Conservation (phyloP, 371 early-diverging fungal genomes). For the Rhizopus sp. region DNA sequence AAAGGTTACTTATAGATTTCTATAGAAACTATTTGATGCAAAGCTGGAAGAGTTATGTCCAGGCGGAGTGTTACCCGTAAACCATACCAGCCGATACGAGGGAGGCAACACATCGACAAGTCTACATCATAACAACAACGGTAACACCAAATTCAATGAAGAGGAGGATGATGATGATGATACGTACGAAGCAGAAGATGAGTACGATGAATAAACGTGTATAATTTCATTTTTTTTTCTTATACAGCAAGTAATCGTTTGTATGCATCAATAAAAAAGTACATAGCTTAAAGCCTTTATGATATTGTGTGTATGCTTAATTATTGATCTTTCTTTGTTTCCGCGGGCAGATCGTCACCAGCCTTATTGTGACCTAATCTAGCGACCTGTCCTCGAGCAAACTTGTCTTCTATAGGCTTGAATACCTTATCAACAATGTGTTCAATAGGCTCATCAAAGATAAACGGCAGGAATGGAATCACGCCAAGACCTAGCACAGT, state of each 20-base stretch:
- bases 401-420: slow-evolving; percentile 45
- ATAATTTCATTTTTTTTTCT: background rate
- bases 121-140: background rate
- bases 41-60: slow-evolving; percentile 28
- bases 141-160: slow-evolving; percentile 4
- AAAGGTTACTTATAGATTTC: background rate
- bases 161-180: slow-evolving; percentile 14
- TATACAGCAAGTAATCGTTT: no score
- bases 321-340: slow-evolving; percentile 9
- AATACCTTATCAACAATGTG: slow-evolving; percentile 66
- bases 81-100: background rate
- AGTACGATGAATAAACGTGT: background rate
- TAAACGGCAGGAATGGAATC: slow-evolving; percentile 70
- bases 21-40: slow-evolving; percentile 29
- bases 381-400: slow-evolving; percentile 17
- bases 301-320: no score
- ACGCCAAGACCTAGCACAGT: slow-evolving; percentile 67
- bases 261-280: background rate
- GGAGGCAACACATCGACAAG: background rate
- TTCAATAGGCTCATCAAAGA: slow-evolving; percentile 79
- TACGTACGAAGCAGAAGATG: slow-evolving; percentile 8
- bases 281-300: background rate
- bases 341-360: slow-evolving; percentile 25
- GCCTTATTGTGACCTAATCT: slow-evolving; percentile 30
- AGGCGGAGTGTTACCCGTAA: slow-evolving; percentile 22